Percentiles rank a stretch among this genome's conserved stretches.
phyloP scores from a whole-genome alignment of 768 basidiomycete genomes.

The Naganishia vaughanmartiniae region DNA sequence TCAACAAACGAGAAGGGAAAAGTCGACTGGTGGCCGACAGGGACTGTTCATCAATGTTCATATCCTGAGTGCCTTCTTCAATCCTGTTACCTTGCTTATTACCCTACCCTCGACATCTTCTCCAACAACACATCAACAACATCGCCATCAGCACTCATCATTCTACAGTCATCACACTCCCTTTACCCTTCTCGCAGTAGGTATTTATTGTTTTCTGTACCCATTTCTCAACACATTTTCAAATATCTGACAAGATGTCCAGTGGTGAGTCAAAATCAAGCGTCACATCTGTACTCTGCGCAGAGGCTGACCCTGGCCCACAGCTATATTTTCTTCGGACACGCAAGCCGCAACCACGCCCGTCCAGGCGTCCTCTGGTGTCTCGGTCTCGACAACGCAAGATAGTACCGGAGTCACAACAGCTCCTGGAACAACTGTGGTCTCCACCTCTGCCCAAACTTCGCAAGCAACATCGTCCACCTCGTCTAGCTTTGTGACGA shows the following conservation, averaged over 20 bases:
- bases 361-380: background rate
- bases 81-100: background rate
- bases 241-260: conserved; percentile 5
- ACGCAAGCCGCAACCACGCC: background rate
- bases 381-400: conserved; percentile 4
- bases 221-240: background rate
- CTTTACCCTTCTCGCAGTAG: background rate
- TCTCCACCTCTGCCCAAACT: background rate
- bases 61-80: background rate
- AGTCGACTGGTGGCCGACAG: no score
- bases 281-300: no score
- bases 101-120: background rate
- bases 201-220: background rate
- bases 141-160: background rate
- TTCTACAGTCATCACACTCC: background rate
- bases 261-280: conserved; percentile 10
- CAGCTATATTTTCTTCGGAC: background rate
- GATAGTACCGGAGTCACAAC: conserved; percentile 2
- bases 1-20: background rate
- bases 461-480: background rate
- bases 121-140: background rate
- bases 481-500: background rate
- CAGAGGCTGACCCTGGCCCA: background rate
- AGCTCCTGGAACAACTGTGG: conserved; percentile 4
- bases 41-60: background rate